Evolutionary conservation across 495 filamentous ascomycete species (phyloP), one percentile per base, ranked within the genome.

Genomic region (Pyronema omphalodes): DNA sequence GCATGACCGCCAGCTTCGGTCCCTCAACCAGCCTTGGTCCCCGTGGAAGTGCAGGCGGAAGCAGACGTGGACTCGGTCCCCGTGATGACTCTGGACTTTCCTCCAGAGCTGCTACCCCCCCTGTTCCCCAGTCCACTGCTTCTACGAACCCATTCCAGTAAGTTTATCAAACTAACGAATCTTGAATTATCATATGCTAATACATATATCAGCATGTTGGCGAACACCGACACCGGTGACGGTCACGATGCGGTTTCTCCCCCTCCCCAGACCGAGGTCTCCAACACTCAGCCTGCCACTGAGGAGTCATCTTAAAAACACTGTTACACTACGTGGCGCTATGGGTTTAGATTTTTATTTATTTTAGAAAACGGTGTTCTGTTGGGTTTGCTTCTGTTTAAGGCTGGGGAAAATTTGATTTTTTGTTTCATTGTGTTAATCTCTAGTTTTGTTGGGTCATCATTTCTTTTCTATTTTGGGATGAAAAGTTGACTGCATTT

Each of bases 81-180:
- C 40, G 52, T 46, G 86, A 93, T 55, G 88, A 93, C 61, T 85
- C 81, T 58, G 79, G 76, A 55, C 76, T 81, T 48, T 88, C 85
- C 53, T 94, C 88, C 52, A 81, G 91, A 59, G 91, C 83, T 56
- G 83, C 81, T 60, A 94, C 89, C 53, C 87, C 87, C 19, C 82
- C 87, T 55, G 69, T 79, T 73, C 54, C 82, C 68, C 75, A 81
- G 58, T 73, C 81, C 46, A 72, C 79, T 37, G 76, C 82, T 37
- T 79, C 82, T 55, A 74, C 76, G 51, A 98, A 95, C 71, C 80
- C 86, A 59, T 98, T 91, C 74, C 87, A 86, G 91, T 94, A 73
- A 71, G 78, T 70, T 41, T 41, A 35, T 18, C 50, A 23, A n/a
- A 17, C n/a, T 47, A 49, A 17, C 9, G 44, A 49, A 34, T 23